Evolutionary conservation across 768 basidiomycete species (phyloP), one percentile per base, ranked within the genome.

Genomic region (Kwoniella mangroviensis): DNA sequence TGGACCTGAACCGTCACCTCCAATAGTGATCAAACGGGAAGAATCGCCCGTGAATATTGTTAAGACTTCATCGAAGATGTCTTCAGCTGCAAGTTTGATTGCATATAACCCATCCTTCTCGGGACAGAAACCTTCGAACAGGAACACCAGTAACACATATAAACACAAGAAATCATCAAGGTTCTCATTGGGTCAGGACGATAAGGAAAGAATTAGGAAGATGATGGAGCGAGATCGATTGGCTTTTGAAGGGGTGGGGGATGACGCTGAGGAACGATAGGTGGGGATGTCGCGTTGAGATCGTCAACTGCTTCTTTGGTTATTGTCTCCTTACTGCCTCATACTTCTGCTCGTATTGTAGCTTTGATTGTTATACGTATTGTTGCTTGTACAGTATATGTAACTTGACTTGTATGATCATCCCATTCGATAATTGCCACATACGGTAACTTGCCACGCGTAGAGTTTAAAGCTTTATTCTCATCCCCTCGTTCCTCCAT

Each of bases 131-230:
- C n/a, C n/a, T n/a, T n/a, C n/a, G n/a, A n/a, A n/a, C n/a, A n/a
- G n/a, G n/a, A n/a, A n/a, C n/a, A n/a, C n/a, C n/a, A n/a, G 42
- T 43, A 40, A 15, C 55, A 22, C 21, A 4, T 45, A n/a, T 52
- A 52, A 12, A 13, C 28, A 65, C 40, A 34, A 65, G 54, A 28
- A 57, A n/a, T 54, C 24, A 22, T 63, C 68, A 15, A 43, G 62
- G 45, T 69, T 63, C 59, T 63, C 68, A 21, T 53, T 69, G 15
- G 68, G 68, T 7, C 13, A 42, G 15, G 68, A 69, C n/a, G 68
- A 63, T 13, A 52, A 69, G 22, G 54, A 52, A 24, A 51, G 68
- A 40, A 69, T 69, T 15, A 43, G 55, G 40, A 40, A 9, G 26
- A 24, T 69, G 19, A 69, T 69, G 68, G 51, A 43, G 4, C 26